Conservation (phyloP, 2,329 filamentous ascomycete species). For the Monosporascus ibericus region DNA sequence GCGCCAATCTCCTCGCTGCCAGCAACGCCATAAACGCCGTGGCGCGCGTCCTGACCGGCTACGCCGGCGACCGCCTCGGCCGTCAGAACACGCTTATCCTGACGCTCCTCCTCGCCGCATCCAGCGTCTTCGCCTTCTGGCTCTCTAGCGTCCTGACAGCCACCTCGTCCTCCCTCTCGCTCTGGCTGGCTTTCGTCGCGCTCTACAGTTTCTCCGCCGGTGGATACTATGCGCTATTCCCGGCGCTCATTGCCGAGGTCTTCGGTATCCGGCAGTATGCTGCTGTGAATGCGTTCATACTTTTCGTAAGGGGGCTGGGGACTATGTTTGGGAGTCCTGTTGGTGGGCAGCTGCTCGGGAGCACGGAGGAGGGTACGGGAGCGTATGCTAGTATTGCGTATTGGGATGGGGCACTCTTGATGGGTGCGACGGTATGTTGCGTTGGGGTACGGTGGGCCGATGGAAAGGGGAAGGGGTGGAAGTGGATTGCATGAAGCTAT, state of each 20-base stretch:
- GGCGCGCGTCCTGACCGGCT: constrained; percentile 36
- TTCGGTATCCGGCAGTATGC: constrained; percentile 42
- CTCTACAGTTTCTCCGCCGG: constrained; percentile 37
- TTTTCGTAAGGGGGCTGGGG: constrained; percentile 37
- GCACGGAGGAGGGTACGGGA: constrained; percentile 17
- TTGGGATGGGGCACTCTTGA: constrained; percentile 35
- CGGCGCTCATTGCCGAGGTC: constrained; percentile 40
- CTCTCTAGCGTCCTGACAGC: constrained; percentile 22
- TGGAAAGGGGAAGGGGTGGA: constrained; percentile 31
- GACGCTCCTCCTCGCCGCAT: constrained; percentile 30
- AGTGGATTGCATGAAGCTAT: constrained; percentile 29
- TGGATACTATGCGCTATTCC: constrained; percentile 40
- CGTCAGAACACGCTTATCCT: constrained; percentile 41
- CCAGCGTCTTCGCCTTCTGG: constrained; percentile 33
- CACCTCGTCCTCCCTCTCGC: constrained; percentile 19
- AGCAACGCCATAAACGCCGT: constrained; percentile 40
- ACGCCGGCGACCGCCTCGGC: constrained; percentile 38
- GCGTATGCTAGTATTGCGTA: constrained; percentile 33
- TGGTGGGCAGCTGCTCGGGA: constrained; percentile 34
- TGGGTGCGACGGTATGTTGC: constrained; percentile 31
- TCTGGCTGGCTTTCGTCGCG: constrained; percentile 36
- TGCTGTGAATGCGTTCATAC: constrained; percentile 40
- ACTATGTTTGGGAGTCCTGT: constrained; percentile 39
- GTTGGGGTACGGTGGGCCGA: constrained; percentile 36
- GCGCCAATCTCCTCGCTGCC: constrained; percentile 37